Evolutionary conservation across 768 basidiomycete species (phyloP), one percentile per base, ranked within the genome.

Genomic region (Termitomyces sp.): DNA sequence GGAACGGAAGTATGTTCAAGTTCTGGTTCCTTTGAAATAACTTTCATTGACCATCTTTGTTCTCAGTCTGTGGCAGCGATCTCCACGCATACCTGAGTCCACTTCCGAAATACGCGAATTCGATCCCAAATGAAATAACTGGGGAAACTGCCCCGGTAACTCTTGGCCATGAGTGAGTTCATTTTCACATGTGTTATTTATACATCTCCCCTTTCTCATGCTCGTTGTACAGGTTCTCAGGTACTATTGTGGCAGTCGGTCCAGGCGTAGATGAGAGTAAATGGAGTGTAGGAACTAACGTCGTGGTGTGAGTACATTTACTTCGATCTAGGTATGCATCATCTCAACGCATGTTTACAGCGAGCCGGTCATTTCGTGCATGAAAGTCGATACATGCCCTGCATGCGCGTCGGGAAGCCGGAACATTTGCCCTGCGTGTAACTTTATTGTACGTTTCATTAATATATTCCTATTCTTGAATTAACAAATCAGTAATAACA

Each of bases 41-140:
- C 13, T 20, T 18, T 30, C 26, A 3, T 48, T 14, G 16, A 50
- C 16, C n/a, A 16, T 7, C n/a, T 39, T 33, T 37, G 3, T 20
- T 16, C 32, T 14, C 52, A 71, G 78, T 81, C 54, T 82, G 79
- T 55, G 79, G 80, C 9, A 76, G 74, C 43, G 81, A 82, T 59
- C 65, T 82, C 10, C 79, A 82, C 58, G 76, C 78, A 16, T 80
- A 74, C 53, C 60, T 72, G 20, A 62, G 63, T 1, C 56, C 58
- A 30, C 56, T 71, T 34, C 59, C 69, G 49, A 67, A 63, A 53
- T 70, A 68, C 47, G 70, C 77, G 20, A 73, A 71, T 16, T 51
- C 71, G 7, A 59, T 64, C 18, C 71, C 77, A 5, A 70, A 79
- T 61, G 64, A 64, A 6, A 42, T 76, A 16, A 76, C 78, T 0